Conservation (phyloP, 352 stramenopile species). For the Thalassiosira mediterranea region DNA sequence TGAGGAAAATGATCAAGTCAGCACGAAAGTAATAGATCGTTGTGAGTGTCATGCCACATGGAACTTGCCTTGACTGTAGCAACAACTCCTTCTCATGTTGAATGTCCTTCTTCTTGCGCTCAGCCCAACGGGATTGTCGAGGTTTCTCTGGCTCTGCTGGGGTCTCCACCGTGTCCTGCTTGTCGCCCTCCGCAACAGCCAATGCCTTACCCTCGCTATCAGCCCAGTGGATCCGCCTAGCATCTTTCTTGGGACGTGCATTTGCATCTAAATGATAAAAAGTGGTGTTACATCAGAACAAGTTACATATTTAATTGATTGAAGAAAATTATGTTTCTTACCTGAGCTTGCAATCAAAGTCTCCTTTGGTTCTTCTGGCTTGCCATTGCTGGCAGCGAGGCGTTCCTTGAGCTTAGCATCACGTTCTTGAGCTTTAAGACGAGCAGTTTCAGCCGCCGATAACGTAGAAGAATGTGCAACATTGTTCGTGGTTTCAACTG, state of each 20-base stretch:
- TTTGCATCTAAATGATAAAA: constrained; percentile 13
- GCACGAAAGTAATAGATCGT: no score
- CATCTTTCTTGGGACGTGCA: constrained; percentile 32
- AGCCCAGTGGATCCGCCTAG: constrained; percentile 69
- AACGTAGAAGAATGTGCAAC: no score
- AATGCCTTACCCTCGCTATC: constrained; percentile 73
- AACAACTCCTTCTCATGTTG: constrained; percentile 77
- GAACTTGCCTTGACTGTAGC: constrained; percentile 68
- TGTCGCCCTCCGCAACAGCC: constrained; percentile 33
- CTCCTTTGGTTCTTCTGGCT: no score
- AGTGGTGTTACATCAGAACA: constrained; percentile 4
- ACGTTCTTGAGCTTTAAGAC: no score
- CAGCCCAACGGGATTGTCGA: constrained; percentile 56
- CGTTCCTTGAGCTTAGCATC: no score
- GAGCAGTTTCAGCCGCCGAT: no score
- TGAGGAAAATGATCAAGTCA: no score
- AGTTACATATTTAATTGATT: no score
- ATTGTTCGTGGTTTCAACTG: constrained; percentile 17
- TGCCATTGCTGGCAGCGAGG: no score
- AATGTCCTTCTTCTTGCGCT: constrained; percentile 71
- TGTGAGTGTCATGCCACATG: no score
- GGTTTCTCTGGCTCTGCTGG: constrained; percentile 14
- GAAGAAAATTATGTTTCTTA: no score
- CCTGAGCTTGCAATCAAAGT: no score
- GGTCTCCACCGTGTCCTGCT: constrained; percentile 11